Conservation (phyloP, 495 filamentous ascomycete species). For the Penicillium longicatenatum region DNA sequence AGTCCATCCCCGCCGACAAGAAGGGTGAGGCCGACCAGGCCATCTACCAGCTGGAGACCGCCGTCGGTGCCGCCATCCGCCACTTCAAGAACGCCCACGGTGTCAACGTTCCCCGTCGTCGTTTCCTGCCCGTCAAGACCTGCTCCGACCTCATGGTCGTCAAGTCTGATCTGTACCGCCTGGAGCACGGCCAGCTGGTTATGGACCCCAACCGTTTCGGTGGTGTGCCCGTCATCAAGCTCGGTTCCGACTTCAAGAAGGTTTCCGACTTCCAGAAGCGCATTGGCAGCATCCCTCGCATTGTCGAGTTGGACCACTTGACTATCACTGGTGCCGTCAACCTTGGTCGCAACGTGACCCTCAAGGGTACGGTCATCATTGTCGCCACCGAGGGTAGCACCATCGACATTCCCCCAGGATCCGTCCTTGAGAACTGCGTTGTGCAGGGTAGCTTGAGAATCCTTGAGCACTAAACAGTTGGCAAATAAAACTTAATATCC, state of each 20-base stretch:
- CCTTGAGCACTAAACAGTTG: conserved; percentile 74
- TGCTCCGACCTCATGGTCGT: conserved; percentile 99
- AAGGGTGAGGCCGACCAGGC: conserved; percentile 98
- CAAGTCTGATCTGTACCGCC: conserved; percentile 99
- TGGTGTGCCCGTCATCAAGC: conserved; percentile 98
- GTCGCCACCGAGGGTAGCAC: conserved; percentile 97
- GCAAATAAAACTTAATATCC: not conserved
- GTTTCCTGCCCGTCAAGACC: conserved; percentile 99
- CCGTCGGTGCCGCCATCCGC: conserved; percentile 96
- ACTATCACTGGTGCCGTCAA: conserved; percentile 98
- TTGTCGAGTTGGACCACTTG: conserved; percentile 95
- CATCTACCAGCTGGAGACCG: conserved; percentile 97
- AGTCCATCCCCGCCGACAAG: conserved; percentile 97
- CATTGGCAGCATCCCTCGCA: conserved; percentile 94
- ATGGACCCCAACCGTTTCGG: conserved; percentile 97
- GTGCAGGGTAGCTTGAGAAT: conserved; percentile 97
- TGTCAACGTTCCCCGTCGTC: conserved; percentile 96
- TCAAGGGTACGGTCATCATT: conserved; percentile 99
- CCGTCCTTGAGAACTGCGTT: conserved; percentile 96
- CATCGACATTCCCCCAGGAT: conserved; percentile 96
- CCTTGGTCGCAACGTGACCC: conserved; percentile 87
- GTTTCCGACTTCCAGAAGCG: conserved; percentile 99
- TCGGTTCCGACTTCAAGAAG: conserved; percentile 99
- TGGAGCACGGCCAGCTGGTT: conserved; percentile 96
- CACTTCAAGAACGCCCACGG: conserved; percentile 98